Conservation (phyloP, 352 stramenopile genomes). For the Blastocystis sp. region DNA sequence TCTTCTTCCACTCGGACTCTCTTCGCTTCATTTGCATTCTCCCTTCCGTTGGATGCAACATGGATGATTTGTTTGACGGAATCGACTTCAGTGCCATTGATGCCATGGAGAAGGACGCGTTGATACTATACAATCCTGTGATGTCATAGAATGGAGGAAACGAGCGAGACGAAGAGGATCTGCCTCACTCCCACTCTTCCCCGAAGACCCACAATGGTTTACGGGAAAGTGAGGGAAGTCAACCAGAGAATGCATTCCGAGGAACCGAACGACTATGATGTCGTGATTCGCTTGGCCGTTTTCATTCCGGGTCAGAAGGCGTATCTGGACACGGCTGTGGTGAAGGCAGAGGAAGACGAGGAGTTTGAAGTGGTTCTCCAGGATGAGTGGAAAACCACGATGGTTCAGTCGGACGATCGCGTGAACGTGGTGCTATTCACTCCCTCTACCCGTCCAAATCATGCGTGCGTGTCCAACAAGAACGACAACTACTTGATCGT, state of each 20-base stretch:
- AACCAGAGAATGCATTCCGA: neutral
- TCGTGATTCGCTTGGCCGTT: neutral
- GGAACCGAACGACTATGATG: neutral
- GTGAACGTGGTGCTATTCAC: slow-evolving; percentile 37
- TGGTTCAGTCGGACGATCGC: slow-evolving; percentile 13
- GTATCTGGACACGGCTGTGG: neutral
- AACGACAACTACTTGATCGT: slow-evolving; percentile 48
- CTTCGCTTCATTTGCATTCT: neutral
- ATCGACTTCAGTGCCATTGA: slow-evolving; percentile 4
- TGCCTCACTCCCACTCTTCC: neutral
- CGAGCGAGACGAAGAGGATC: neutral
- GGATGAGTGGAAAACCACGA: slow-evolving; percentile 22
- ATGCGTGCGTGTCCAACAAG: neutral
- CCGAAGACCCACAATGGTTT: neutral
- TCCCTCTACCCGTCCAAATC: neutral
- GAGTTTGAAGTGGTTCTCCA: slow-evolving; percentile 25
- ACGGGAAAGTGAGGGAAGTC: neutral
- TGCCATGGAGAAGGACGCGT: slow-evolving; percentile 6
- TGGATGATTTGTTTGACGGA: slow-evolving; percentile 1
- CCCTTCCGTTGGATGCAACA: neutral
- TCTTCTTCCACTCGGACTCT: neutral
- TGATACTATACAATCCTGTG: neutral
- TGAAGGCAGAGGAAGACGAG: neutral
- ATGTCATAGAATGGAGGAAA: neutral
- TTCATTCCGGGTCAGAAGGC: neutral